phyloP scores from a whole-genome alignment of 1,284 basidiomycete genomes.

The Rhodotorula sp. region DNA sequence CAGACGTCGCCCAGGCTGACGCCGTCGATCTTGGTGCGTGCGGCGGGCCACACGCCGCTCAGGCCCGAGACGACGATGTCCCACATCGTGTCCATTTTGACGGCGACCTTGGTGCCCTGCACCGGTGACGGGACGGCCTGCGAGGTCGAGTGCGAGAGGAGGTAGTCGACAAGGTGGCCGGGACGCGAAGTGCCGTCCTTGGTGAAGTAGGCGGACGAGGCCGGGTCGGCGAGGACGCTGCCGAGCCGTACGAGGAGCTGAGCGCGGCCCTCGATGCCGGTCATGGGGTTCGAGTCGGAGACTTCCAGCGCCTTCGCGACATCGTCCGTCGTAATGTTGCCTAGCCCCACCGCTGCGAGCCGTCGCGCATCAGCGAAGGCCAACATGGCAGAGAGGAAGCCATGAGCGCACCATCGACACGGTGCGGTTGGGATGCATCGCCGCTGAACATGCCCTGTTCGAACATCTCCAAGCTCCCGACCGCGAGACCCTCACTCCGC shows the following conservation, averaged over 20 bases:
- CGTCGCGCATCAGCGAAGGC: not conserved
- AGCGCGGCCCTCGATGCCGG: constrained; percentile 83
- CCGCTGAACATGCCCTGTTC: constrained; percentile 75
- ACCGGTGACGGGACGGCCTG: constrained; percentile 56
- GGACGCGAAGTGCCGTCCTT: constrained; percentile 58
- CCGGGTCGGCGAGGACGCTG: constrained; percentile 61
- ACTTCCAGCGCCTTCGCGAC: constrained; percentile 80
- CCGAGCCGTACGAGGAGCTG: constrained; percentile 72
- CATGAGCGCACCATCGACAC: constrained; percentile 67
- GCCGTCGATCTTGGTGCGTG: constrained; percentile 67
- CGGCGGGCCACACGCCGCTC: constrained; percentile 81
- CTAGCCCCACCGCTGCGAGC: constrained; percentile 67
- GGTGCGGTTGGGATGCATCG: constrained; percentile 61
- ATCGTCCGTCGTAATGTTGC: constrained; percentile 63
- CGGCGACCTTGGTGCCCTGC: constrained; percentile 53
- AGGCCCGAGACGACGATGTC: constrained; percentile 76
- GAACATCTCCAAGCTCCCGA: constrained; percentile 91
- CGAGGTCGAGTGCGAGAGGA: constrained; percentile 53
- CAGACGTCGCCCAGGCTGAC: constrained; percentile 83
- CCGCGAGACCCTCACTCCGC: constrained; percentile 86
- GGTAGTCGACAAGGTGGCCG: constrained; percentile 69
- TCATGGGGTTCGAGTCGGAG: constrained; percentile 73
- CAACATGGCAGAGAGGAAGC: not conserved
- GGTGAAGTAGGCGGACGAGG: constrained; percentile 65
- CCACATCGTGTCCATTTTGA: constrained; percentile 65